Evolutionary conservation across 2,329 filamentous ascomycete genomes (phyloP), one percentile per base, ranked within the genome.

Genomic region (Ilyonectria sp.): DNA sequence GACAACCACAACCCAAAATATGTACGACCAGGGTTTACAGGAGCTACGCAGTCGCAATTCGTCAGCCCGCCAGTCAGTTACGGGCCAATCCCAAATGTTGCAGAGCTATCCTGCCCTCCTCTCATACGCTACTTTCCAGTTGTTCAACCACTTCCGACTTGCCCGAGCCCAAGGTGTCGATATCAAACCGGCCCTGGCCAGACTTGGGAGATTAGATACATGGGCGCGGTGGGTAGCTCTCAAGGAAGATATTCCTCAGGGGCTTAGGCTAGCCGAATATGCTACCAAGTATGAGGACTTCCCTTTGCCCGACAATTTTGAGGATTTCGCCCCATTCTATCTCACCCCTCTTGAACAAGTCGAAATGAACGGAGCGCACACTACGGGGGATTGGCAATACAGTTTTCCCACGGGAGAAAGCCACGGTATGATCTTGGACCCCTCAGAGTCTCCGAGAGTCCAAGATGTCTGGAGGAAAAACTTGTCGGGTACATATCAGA

Each of bases 211-310:
- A 6, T 15, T 17, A 9, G 19, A 46, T 2, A 55, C 31, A 4
- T 67, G 64, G 64, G 35, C 33, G 15, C 59, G 64, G 11, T 63
- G 59, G 64, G 26, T 55, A 31, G 33, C 50, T 1, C 55, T 67
- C 2, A 40, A 46, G 35, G 64, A 67, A 44, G 37, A 62, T 19
- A 21, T 67, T 10, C 59, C 64, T 3, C 17, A 21, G 47, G 46
- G 17, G 4, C 26, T 33, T 33, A 8, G 13, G 6, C 54, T 52
- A 9, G 8, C 46, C 8, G n/a, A 58, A 3, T 58, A 63, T 33
- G 33, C 31, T 33, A 11, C 31, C 11, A 33, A 33, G 31, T 33
- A 33, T 33, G 17, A 15, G 4, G n/a, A 37, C 4, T 54, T 37
- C 7, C 52, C 17, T 9, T 33, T 33, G 31, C 11, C 11, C 31